A percentile compares a stretch with the other conserved stretches of the same genome.
Evolutionary conservation across 2,329 filamentous ascomycete species (phyloP).

Genomic region (Botrytis medusae): DNA sequence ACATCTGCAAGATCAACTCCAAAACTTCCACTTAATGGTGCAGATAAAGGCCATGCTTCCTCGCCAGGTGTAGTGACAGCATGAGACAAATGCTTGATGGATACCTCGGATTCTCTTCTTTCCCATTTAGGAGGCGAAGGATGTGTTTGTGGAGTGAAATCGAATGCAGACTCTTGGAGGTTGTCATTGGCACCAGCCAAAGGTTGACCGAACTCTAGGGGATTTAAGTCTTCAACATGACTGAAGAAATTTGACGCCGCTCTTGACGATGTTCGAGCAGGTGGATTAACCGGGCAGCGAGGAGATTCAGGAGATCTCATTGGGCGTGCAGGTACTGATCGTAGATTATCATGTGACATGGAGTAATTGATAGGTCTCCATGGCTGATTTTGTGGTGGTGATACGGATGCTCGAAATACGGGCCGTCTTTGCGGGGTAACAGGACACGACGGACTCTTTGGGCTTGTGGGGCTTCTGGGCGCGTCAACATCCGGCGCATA

Average conservation of each 20-base stretch:
- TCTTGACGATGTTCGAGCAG: slow-evolving; percentile 57
- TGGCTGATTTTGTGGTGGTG: slow-evolving; percentile 45
- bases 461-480: slow-evolving; percentile 7
- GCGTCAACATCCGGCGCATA: slow-evolving; percentile 29
- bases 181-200: slow-evolving; percentile 40
- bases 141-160: slow-evolving; percentile 27
- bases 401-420: slow-evolving; percentile 17
- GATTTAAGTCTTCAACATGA: slow-evolving; percentile 53
- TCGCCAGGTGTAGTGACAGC: slow-evolving; percentile 47
- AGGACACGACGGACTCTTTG: slow-evolving; percentile 26
- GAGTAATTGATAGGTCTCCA: slow-evolving; percentile 28
- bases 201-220: slow-evolving; percentile 48
- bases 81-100: slow-evolving; percentile 38
- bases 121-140: slow-evolving; percentile 33
- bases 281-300: slow-evolving; percentile 47
- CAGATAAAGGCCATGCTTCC: slow-evolving; percentile 47
- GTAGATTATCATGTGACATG: slow-evolving; percentile 42
- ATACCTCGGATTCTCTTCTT: slow-evolving; percentile 34
- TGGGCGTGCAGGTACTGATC: slow-evolving; percentile 49
- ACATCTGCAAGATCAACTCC: slow-evolving; percentile 53
- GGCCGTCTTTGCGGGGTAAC: slow-evolving; percentile 25
- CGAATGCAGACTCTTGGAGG: slow-evolving; percentile 49
- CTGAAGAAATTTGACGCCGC: slow-evolving; percentile 51
- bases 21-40: slow-evolving; percentile 31
- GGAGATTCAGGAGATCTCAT: slow-evolving; percentile 48